phyloP scores from a whole-genome alignment of 2,329 filamentous ascomycete species.

The Fusarium nisikadoi region DNA sequence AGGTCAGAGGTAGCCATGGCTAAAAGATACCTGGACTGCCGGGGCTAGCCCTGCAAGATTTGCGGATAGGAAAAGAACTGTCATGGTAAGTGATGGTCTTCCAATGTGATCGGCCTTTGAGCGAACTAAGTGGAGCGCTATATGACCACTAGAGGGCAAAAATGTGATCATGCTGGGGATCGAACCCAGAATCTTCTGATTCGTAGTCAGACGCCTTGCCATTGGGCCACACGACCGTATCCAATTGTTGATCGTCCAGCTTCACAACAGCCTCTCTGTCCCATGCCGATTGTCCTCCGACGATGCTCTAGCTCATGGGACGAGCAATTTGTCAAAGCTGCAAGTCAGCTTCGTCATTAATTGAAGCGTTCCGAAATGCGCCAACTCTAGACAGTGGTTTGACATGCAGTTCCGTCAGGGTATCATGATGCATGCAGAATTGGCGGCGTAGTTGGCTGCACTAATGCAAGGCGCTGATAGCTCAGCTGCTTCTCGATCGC shows the following conservation, averaged over 20 bases:
- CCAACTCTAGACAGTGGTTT: neutral
- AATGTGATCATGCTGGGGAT: constrained; percentile 40
- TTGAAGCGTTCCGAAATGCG: no score
- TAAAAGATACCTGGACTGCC: fast-evolving
- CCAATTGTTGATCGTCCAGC: neutral
- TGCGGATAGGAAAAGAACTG: fast-evolving
- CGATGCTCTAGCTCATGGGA: fast-evolving
- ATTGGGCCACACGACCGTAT: constrained; percentile 36
- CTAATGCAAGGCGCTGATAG: neutral
- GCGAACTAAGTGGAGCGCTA: neutral
- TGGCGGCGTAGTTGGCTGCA: neutral
- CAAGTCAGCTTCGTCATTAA: fast-evolving
- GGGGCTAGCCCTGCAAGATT: neutral
- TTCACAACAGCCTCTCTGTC: neutral
- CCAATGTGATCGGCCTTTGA: no score
- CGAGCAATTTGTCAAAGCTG: neutral
- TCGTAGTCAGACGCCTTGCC: constrained; percentile 46
- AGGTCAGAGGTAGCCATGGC: fast-evolving
- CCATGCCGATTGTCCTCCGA: fast-evolving
- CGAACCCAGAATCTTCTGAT: constrained; percentile 46
- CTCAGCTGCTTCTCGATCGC: fast-evolving
- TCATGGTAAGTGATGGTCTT: neutral
- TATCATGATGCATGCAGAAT: neutral
- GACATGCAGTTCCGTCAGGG: fast-evolving
- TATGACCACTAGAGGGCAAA: fast-evolving